A percentile compares a stretch with the other conserved stretches of the same genome.
Evolutionary conservation across 768 basidiomycete species (phyloP).

Genomic region (Naganishia vishniacii): DNA sequence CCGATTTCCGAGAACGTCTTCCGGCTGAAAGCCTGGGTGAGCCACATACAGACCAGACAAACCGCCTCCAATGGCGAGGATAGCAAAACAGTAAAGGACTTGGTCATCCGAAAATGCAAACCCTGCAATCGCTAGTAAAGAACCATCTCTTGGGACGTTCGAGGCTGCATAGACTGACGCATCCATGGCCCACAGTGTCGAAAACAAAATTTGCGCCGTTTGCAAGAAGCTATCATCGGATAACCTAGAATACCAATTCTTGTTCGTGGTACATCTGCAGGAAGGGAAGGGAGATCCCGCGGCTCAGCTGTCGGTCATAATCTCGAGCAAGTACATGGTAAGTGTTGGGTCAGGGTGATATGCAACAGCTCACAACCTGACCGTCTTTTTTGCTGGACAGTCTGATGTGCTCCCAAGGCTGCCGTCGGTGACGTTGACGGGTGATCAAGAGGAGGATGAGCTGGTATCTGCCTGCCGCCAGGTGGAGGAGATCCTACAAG

Average conservation of each 20-base stretch:
- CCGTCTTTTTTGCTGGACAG: neutral
- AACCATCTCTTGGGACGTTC: too few relatives aligned
- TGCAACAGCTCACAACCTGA: neutral
- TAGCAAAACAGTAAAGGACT: neutral
- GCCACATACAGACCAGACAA: neutral
- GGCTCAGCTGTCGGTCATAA: neutral
- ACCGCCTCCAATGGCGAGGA: neutral
- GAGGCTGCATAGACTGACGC: neutral
- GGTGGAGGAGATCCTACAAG: conserved; percentile 9
- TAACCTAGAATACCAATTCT: conserved; percentile 7
- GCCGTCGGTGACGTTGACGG: neutral
- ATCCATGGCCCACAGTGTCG: neutral
- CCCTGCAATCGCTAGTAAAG: conserved; percentile 1
- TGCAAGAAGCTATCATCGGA: conserved; percentile 1
- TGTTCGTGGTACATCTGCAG: conserved; percentile 8
- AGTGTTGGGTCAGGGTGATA: neutral
- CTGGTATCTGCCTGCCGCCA: conserved; percentile 2
- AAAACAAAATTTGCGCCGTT: neutral
- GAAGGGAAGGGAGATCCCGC: neutral
- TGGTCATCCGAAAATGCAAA: conserved; percentile 3
- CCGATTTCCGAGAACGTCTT: conserved; percentile 7
- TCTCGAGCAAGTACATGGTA: conserved; percentile 19
- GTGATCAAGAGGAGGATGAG: neutral
- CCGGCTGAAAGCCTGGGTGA: conserved; percentile 8
- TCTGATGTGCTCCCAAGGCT: neutral